A percentile compares a stretch with the other conserved stretches of the same genome.
These are phyloP conservation scores for Diutina catenulata DNA, from an alignment of 1,139 yeast species.

Conservation along the genomic window DNA sequence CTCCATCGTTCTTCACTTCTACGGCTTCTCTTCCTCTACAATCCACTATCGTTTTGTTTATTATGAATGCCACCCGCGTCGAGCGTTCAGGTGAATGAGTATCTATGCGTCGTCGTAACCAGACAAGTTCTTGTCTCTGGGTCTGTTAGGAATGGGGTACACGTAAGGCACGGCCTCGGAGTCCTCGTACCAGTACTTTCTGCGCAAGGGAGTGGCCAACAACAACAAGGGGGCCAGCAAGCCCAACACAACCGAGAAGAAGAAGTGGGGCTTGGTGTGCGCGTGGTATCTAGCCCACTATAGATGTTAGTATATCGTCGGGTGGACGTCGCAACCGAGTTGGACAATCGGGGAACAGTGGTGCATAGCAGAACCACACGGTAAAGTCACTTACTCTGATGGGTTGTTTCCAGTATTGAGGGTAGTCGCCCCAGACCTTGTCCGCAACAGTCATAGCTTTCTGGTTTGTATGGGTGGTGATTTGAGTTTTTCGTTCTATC, in stretches of 20 bases:
- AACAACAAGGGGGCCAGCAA: conserved; percentile 55
- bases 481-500: conserved; percentile 4
- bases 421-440: conserved; percentile 42
- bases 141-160: conserved; percentile 56
- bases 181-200: conserved; percentile 55
- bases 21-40: background rate
- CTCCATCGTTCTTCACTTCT: too few relatives aligned
- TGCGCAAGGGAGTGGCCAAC: conserved; percentile 57
- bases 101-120: conserved; percentile 43
- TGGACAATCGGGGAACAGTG: too few relatives aligned
- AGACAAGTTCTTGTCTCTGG: conserved; percentile 35
- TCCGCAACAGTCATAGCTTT: conserved; percentile 14
- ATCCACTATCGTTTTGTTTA: too few relatives aligned
- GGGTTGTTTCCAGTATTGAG: conserved; percentile 51
- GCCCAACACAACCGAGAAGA: conserved; percentile 59
- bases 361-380: background rate
- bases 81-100: background rate
- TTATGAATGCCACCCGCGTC: background rate
- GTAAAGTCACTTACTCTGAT: conserved; percentile 48
- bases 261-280: conserved; percentile 68
- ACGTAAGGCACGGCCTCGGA: conserved; percentile 56
- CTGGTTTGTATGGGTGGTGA: background rate
- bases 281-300: conserved; percentile 75
- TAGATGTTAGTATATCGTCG: conserved; percentile 17
- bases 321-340: background rate